Base-by-base conservation (phyloP, 1,139 yeast species). In the Protomyces pachydermus region DNA sequence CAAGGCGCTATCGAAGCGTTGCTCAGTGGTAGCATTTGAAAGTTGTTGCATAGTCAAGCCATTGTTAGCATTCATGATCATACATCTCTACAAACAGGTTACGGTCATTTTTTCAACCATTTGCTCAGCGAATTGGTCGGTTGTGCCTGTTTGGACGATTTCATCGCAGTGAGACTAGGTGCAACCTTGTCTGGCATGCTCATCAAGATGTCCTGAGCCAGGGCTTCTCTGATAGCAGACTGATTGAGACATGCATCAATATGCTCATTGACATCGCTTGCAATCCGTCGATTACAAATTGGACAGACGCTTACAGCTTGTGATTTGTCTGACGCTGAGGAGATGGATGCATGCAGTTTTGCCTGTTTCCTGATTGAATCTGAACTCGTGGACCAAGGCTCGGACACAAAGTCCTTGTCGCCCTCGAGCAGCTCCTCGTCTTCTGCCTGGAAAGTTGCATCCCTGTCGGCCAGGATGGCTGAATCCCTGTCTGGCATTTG, bases 1-100 rank as follows among this genome's bases (percentile, higher is more conserved):
- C 97, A 93, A 76, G 98, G 98, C 51, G 98, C 98, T 14, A 81
- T 93, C 65, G 97, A 91, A 75, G 88, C 90, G 67, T 79, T 93
- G 71, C 81, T 93, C 67, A 86, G 81, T 68, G 87, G 86, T n/a
- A 25, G 51, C 18, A 14, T 45, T 18, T 55, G 55, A 55, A 38
- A 9, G n/a, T 14, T 28, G 32, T 28, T 38, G 42, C 42, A 38
- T 38, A 38, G n/a, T 38, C 14, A 14, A 38, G 42, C 42, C 8
- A 12, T 38, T 38, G 16, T 38, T 16, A 10, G 42, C 16, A 38
- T 38, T 28, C 32, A 28, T 28, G 8, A 28, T 28, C 8, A 28
- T 28, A 28, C 32, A 28, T 28, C 32, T 28, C 32, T 28, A 28
- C 32, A 28, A 28, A 6, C 8, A 6, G 32, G 8, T 28, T 28